Percentiles rank a stretch among this genome's conserved stretches.
Conservation (phyloP, 2,329 filamentous ascomycete species). For the Cladosporium velox region DNA sequence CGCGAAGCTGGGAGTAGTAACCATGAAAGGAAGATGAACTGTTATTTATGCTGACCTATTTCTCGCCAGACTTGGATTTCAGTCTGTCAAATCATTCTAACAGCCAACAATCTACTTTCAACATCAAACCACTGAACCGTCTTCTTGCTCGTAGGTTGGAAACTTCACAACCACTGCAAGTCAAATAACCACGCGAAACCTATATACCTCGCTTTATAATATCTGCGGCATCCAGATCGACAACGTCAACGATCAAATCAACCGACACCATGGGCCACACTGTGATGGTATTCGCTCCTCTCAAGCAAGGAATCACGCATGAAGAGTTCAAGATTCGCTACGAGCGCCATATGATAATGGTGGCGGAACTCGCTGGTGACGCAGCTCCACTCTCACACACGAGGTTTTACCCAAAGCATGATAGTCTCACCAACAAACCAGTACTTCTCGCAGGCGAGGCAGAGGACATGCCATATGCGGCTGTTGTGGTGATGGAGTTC, state of each 20-base stretch:
- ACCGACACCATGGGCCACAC: neutral
- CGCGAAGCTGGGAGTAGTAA: neutral
- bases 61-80: neutral
- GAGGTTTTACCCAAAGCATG: neutral
- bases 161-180: neutral
- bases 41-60: neutral
- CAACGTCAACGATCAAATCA: neutral
- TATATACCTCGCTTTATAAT: neutral
- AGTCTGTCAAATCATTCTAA: neutral
- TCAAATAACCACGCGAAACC: neutral
- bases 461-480: neutral
- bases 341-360: slow-evolving; percentile 7
- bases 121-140: neutral
- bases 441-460: neutral
- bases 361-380: neutral
- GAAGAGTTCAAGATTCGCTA: neutral
- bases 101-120: neutral
- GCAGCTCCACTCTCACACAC: slow-evolving; percentile 6
- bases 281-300: neutral
- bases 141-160: neutral
- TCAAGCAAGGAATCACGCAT: neutral
- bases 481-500: neutral
- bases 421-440: neutral
- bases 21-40: neutral
- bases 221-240: neutral